Evolutionary conservation across 306 rosid species (phyloP).

Genomic region (Trifolium subterraneum): DNA sequence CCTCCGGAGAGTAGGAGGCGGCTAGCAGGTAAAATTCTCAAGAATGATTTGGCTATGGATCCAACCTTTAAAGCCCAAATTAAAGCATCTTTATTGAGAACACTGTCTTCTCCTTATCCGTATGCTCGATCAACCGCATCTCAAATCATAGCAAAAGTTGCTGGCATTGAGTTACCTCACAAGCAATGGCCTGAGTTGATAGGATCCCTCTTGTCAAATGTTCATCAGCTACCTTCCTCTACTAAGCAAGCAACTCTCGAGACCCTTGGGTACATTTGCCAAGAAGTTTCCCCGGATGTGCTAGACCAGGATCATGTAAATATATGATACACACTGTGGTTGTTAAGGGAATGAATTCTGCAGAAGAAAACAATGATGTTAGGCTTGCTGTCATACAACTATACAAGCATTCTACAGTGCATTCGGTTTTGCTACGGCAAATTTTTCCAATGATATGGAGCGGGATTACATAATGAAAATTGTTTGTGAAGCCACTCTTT

Average conservation of each 20-base stretch:
- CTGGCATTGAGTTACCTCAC: constrained; percentile 88
- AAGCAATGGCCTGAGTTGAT: constrained; percentile 94
- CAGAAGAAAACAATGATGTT: constrained; percentile 71
- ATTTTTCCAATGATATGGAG: constrained; percentile 87
- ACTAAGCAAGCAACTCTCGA: constrained; percentile 88
- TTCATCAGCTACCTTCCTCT: constrained; percentile 74
- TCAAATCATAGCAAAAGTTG: constrained; percentile 91
- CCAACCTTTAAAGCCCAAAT: constrained; percentile 69
- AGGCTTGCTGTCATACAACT: constrained; percentile 77
- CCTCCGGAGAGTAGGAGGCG: constrained; percentile 81
- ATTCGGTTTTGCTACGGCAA: constrained; percentile 89
- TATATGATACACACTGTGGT: constrained; percentile 81
- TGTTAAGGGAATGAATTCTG: constrained; percentile 81
- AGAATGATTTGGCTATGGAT: constrained; percentile 89
- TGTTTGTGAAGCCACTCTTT: constrained; percentile 86
- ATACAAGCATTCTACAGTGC: constrained; percentile 72
- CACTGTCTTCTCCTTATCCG: constrained; percentile 67
- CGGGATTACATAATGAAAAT: constrained; percentile 86
- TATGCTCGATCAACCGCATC: constrained; percentile 92
- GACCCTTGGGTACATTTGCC: constrained; percentile 91
- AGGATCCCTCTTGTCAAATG: constrained; percentile 70
- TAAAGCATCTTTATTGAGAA: constrained; percentile 72
- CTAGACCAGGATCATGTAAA: constrained; percentile 80
- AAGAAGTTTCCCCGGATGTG: constrained; percentile 80
- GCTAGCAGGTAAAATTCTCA: constrained; percentile 82